Percentiles rank a stretch among this genome's conserved stretches.
Evolutionary conservation across 495 filamentous ascomycete genomes (phyloP).

Genomic region (Penicillium goetzii): DNA sequence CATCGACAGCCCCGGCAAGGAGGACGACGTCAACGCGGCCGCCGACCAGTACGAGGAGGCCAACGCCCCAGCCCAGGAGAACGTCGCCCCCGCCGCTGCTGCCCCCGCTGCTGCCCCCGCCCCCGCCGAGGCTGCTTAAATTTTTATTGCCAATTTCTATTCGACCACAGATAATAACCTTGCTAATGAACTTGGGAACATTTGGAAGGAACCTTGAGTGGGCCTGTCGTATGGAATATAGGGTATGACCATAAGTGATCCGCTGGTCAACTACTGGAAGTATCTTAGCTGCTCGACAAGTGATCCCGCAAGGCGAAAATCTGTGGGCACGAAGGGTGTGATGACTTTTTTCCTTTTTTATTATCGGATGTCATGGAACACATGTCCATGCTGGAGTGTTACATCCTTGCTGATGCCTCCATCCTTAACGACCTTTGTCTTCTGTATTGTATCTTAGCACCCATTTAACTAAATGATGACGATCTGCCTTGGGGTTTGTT

Average conservation of each 20-base stretch:
- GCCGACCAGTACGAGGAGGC: conserved; percentile 52
- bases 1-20: conserved; percentile 99
- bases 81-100: conserved; percentile 34
- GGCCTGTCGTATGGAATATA: conserved; percentile 23
- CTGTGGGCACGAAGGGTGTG: conserved; percentile 26
- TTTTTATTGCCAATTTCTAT: conserved; percentile 24
- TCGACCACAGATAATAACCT: conserved; percentile 27
- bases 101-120: conserved; percentile 34
- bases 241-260: conserved; percentile 18
- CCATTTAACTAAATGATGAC: conserved; percentile 48
- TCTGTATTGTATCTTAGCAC: conserved; percentile 55
- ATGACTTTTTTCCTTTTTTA: conserved; percentile 29
- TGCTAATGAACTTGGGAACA: conserved; percentile 21
- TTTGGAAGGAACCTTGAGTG: conserved; percentile 4
- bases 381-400: conserved; percentile 30
- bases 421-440: conserved; percentile 47
- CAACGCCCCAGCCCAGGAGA: conserved; percentile 46
- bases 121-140: conserved; percentile 37
- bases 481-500: conserved; percentile 21
- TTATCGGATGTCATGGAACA: conserved; percentile 33
- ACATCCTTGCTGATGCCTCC: conserved; percentile 30
- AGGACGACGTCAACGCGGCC: conserved; percentile 81
- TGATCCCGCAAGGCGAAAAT: conserved; percentile 11
- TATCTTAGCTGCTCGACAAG: conserved; percentile 27
- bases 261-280: conserved; percentile 14